Conservation (phyloP, 352 stramenopile species). For the Pythium insidiosum region DNA sequence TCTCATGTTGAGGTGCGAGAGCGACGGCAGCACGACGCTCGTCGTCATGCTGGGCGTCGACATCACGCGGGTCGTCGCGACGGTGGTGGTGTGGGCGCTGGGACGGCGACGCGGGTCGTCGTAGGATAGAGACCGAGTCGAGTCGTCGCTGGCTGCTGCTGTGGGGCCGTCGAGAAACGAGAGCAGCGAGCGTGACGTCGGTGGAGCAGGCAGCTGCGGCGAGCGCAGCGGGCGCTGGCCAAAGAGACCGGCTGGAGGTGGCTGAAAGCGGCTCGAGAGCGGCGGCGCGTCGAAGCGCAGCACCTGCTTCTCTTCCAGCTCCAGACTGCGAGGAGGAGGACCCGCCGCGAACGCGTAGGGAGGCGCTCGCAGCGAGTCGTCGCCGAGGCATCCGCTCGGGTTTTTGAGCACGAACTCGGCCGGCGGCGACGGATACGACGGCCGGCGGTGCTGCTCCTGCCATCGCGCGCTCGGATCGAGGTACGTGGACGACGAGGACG, state of each 20-base stretch:
- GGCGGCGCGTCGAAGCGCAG: constrained; percentile 5
- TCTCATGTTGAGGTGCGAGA: constrained; percentile 10
- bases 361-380: too few species aligned
- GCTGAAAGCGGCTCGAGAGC: constrained; percentile 6
- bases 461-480: too few species aligned
- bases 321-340: too few species aligned
- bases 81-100: background rate
- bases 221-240: background rate
- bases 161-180: constrained; percentile 15
- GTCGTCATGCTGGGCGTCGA: constrained; percentile 2
- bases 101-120: background rate
- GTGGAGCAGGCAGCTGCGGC: background rate
- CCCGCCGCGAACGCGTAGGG: too few species aligned
- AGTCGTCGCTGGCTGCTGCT: background rate
- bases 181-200: constrained; percentile 12
- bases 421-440: background rate
- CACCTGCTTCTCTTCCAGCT: constrained; percentile 12
- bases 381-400: too few species aligned
- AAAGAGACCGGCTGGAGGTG: background rate
- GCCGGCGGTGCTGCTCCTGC: too few species aligned
- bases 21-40: constrained; percentile 15
- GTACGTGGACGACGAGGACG: constrained; percentile 6
- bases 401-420: constrained; percentile 1
- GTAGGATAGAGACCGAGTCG: background rate
- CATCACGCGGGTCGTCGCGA: background rate